phyloP scores from a whole-genome alignment of 2,329 filamentous ascomycete genomes.

The Cryphonectria naterciae region DNA sequence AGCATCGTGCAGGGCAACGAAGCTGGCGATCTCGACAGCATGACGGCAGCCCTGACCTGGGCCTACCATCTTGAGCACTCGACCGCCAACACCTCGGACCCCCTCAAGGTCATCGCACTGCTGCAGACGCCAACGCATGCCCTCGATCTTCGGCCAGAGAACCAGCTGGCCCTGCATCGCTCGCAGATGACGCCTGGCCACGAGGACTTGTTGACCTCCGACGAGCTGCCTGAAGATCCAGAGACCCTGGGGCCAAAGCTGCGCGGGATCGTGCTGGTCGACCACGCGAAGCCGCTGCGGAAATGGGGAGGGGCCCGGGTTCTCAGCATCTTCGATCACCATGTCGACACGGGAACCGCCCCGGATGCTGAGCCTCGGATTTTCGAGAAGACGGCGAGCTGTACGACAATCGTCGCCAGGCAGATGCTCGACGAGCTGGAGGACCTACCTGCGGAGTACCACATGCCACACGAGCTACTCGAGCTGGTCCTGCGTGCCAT shows the following conservation, averaged over 20 bases:
- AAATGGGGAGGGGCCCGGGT: slow-evolving; percentile 49
- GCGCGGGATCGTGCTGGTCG: slow-evolving; percentile 50
- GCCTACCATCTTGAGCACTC: slow-evolving; percentile 51
- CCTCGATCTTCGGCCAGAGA: slow-evolving; percentile 51
- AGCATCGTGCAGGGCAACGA: slow-evolving; percentile 51
- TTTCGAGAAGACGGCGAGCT: slow-evolving; percentile 49
- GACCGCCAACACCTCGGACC: slow-evolving; percentile 45
- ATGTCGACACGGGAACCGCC: slow-evolving; percentile 46
- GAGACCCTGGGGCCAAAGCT: slow-evolving; percentile 47
- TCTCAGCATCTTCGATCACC: slow-evolving; percentile 51
- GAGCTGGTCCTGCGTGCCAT: slow-evolving; percentile 51
- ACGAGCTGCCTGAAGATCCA: slow-evolving; percentile 51
- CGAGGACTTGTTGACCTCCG: slow-evolving; percentile 50
- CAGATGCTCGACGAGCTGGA: slow-evolving; percentile 52
- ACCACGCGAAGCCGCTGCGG: slow-evolving; percentile 46
- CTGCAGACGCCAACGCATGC: slow-evolving; percentile 50
- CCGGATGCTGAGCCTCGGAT: slow-evolving; percentile 47
- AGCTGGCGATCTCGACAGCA: slow-evolving; percentile 48
- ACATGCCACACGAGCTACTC: slow-evolving; percentile 52
- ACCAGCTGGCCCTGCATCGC: slow-evolving; percentile 48
- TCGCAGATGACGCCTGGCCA: slow-evolving; percentile 51
- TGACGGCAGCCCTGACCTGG: slow-evolving; percentile 51
- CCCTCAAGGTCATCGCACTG: slow-evolving; percentile 50
- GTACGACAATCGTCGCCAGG: slow-evolving; percentile 49
- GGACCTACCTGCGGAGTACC: slow-evolving; percentile 47